Conservation (phyloP, 768 basidiomycete genomes). For the Fomitopsis serialis region DNA sequence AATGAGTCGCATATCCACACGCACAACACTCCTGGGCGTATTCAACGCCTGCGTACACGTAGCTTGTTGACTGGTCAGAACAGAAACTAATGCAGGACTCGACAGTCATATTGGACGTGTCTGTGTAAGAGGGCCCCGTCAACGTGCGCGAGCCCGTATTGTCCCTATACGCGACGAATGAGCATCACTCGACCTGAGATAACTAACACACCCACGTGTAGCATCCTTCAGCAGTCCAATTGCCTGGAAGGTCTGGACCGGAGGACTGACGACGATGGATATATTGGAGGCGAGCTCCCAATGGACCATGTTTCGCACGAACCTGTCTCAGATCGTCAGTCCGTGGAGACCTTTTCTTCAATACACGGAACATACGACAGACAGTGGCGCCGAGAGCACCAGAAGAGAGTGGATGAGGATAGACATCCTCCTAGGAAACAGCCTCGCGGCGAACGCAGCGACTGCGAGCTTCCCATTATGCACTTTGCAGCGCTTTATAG, state of each 20-base stretch:
- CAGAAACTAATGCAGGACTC: constrained; percentile 45
- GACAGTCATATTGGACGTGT: constrained; percentile 55
- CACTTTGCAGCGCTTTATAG: too few species aligned
- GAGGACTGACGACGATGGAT: constrained; percentile 3
- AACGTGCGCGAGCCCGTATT: constrained; percentile 55
- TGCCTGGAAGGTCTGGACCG: constrained; percentile 9
- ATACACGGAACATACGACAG: neutral
- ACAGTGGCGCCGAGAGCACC: constrained; percentile 11
- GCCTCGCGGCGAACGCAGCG: too few species aligned
- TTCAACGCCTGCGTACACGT: constrained; percentile 67
- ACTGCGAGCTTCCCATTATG: too few species aligned
- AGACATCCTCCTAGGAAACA: too few species aligned
- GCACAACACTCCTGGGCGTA: constrained; percentile 61
- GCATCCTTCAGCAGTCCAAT: constrained; percentile 15
- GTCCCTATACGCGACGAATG: constrained; percentile 36
- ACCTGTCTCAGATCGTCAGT: neutral
- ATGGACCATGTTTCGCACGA: neutral
- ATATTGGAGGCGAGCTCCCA: neutral
- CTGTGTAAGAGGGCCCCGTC: constrained; percentile 37
- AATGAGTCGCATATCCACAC: constrained; percentile 9
- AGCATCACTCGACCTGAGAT: neutral
- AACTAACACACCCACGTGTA: constrained; percentile 18
- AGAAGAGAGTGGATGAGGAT: constrained; percentile 6
- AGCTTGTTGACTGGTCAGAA: constrained; percentile 30
- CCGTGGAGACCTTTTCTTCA: too few species aligned